Base-by-base conservation (phyloP, 169 alveolate species). In the Babesia divergens region DNA sequence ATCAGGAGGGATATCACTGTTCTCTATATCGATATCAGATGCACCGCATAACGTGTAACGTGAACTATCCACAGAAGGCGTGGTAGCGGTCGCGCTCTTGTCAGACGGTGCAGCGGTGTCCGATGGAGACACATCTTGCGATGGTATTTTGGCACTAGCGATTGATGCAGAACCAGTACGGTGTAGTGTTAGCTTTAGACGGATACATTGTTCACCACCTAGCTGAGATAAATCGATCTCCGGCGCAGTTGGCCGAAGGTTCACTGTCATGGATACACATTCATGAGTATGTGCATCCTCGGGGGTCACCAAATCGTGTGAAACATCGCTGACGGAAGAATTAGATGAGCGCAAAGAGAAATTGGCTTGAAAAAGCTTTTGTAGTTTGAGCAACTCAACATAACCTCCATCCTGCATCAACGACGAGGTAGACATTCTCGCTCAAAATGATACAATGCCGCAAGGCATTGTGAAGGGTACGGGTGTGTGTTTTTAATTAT, bases 381-480 rank as follows among this genome's bases (percentile, higher is more conserved):
- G 76, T 24, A 77, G 56, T 60, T 77, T 77, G 46, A 66, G 58
- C 6, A 77, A 82, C 67, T 77, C 86, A 32, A 77, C 38, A 55
- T 64, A 66, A 53, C 76, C 55, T 20, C 43, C 75, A 42, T 77
- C 86, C 8, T 44, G 28, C 50, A 49, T 56, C 52, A 44, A 24
- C 31, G 37, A 38, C 26, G 7, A 58, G 40, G 40, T 40, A 11
- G 68, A 58, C 68, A 58, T 58, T 24, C 11, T 40, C n/a, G n/a
- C n/a, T n/a, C n/a, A n/a, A n/a, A n/a, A n/a, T n/a, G n/a, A n/a
- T n/a, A n/a, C n/a, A n/a, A n/a, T n/a, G n/a, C n/a, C n/a, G n/a
- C n/a, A n/a, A n/a, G n/a, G n/a, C n/a, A n/a, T n/a, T n/a, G n/a
- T n/a, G n/a, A n/a, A n/a, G n/a, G n/a, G n/a, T n/a, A n/a, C n/a